Conservation (phyloP, 2,329 filamentous ascomycete species). For the Amauroascus verrucosus region DNA sequence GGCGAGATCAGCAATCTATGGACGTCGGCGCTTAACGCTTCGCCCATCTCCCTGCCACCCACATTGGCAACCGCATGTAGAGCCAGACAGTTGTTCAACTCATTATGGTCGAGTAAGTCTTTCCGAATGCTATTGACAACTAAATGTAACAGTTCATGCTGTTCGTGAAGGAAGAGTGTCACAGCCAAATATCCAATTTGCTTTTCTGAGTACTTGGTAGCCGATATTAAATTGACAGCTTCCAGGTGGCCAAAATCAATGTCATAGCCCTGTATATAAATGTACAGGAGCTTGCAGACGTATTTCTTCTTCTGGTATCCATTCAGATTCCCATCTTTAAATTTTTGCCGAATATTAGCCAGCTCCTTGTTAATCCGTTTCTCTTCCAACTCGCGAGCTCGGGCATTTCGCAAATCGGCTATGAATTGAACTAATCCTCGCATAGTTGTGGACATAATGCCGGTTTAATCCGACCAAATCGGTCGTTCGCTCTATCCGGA, state of each 20-base stretch:
- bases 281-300: constrained; percentile 98
- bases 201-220: constrained; percentile 96
- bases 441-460: constrained; percentile 38
- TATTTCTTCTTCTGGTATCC: constrained; percentile 99
- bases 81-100: constrained; percentile 93
- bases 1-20: constrained; percentile 90
- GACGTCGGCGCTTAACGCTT: constrained; percentile 82
- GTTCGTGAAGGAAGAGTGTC: constrained; percentile 91
- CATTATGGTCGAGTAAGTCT: constrained; percentile 86
- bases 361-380: constrained; percentile 99
- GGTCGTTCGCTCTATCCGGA: constrained; percentile 3
- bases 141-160: constrained; percentile 88
- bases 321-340: constrained; percentile 86
- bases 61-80: constrained; percentile 97
- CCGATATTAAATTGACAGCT: constrained; percentile 93
- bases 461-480: background rate
- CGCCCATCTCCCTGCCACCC: constrained; percentile 91
- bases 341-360: constrained; percentile 97
- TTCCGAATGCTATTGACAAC: constrained; percentile 99
- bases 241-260: constrained; percentile 98
- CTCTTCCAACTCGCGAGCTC: constrained; percentile 91
- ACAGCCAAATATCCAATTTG: constrained; percentile 98
- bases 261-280: constrained; percentile 98
- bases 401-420: constrained; percentile 86
- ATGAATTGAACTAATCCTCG: constrained; percentile 92